Base-by-base conservation (phyloP, 306 rosid genomes). In the Datisca glomerata region DNA sequence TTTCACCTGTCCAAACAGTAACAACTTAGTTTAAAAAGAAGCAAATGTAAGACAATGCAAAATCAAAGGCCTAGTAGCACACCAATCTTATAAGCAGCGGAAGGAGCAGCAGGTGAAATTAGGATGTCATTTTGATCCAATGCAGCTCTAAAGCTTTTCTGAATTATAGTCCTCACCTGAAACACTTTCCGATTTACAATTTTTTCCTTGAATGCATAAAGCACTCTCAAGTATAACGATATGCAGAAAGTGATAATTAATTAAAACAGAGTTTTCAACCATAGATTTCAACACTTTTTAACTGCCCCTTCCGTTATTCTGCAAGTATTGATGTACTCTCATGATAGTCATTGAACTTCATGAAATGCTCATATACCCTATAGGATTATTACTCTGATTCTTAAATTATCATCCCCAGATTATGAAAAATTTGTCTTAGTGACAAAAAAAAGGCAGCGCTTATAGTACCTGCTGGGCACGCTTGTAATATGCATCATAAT, bases 401-500 rank as follows among this genome's bases (percentile, higher is more conserved):
- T n/a, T n/a, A n/a, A n/a, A n/a, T n/a, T n/a, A n/a, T n/a, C n/a
- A n/a, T n/a, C n/a, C n/a, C n/a, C n/a, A n/a, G n/a, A n/a, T n/a
- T n/a, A n/a, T n/a, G n/a, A n/a, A n/a, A n/a, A n/a, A n/a, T n/a
- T n/a, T n/a, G n/a, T 25, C 31, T 4, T 25, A 8, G 9, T 7
- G 12, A 3, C 12, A 17, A 52, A 44, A 49, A 45, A 56, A 15
- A 39, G 45, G 33, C 8, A 12, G 25, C 40, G 27, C 38, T 45
- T 49, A 39, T 8, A 33, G 36, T 68, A 89, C 98, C 98, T 89
- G 98, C 56, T 89, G 98, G 49, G 98, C 98, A 2, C 91, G 91
- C 67, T 89, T 89, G 82, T 89, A 84, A 68, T 77, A 89, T 53
- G 95, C 95, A 68, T 89, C 98, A 71, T 89, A 89, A 65, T 89